Percentiles rank a stretch among this genome's conserved stretches.
phyloP scores from a whole-genome alignment of 257 asterid genomes.

The Lavandula angustifolia region DNA sequence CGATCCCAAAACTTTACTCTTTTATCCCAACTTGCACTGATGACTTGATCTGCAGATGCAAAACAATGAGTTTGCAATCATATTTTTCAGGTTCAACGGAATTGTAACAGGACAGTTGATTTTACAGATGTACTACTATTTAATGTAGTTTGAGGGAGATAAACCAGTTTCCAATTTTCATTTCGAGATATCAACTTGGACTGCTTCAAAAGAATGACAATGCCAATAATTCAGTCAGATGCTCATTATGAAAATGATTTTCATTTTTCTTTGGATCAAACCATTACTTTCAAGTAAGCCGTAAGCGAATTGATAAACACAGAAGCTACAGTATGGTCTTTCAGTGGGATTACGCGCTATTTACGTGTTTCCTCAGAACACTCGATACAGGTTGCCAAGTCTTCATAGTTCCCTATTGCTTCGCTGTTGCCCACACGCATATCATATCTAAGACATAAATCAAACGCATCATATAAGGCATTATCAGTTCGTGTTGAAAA shows the following conservation, averaged over 20 bases:
- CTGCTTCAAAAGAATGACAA: conserved; percentile 18
- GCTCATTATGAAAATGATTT: neutral
- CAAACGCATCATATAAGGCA: conserved; percentile 24
- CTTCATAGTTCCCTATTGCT: conserved; percentile 68
- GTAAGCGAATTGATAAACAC: conserved; percentile 5
- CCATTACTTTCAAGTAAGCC: neutral
- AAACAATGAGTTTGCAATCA: conserved; percentile 6
- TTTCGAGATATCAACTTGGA: neutral
- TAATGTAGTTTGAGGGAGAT: conserved; percentile 6
- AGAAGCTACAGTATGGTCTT: neutral
- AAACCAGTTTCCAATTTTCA: conserved; percentile 12
- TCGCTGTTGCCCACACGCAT: conserved; percentile 54
- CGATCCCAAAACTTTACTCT: conserved; percentile 84
- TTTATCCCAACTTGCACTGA: conserved; percentile 79
- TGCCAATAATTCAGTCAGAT: conserved; percentile 4
- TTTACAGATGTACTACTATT: neutral
- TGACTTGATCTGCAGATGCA: conserved; percentile 54
- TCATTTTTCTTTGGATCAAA: conserved; percentile 7
- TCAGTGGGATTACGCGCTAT: conserved; percentile 30
- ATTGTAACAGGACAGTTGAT: conserved; percentile 6
- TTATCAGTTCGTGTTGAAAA: conserved; percentile 24
- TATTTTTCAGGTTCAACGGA: conserved; percentile 13
- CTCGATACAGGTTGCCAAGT: conserved; percentile 75
- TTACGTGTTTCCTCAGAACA: conserved; percentile 73
- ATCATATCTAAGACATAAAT: conserved; percentile 62